phyloP scores from a whole-genome alignment of 495 filamentous ascomycete genomes.

The Sordaria brevicollis region DNA sequence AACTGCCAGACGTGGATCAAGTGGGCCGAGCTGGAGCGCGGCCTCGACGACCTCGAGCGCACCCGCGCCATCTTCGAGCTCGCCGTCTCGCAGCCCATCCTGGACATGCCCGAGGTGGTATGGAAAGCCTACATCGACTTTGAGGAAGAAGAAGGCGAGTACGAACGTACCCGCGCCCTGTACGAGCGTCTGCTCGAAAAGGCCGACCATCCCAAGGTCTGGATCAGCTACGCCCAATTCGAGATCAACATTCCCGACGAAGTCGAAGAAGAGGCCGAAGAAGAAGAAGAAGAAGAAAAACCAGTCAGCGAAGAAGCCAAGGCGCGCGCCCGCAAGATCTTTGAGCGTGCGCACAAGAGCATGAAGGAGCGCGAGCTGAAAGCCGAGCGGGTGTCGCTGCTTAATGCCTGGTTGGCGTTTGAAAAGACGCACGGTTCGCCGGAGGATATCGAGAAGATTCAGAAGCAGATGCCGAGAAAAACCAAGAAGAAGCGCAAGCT shows the following conservation, averaged over 20 bases:
- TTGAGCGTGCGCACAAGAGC: conserved; percentile 74
- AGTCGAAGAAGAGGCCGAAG: conserved; percentile 34
- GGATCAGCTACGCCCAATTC: conserved; percentile 94
- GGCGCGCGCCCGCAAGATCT: conserved; percentile 67
- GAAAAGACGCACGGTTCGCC: conserved; percentile 71
- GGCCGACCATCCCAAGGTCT: conserved; percentile 97
- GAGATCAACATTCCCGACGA: conserved; percentile 76
- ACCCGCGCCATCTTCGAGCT: conserved; percentile 89
- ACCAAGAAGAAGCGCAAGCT: conserved; percentile 91
- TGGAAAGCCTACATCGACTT: conserved; percentile 99
- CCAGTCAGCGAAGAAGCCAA: conserved; percentile 78
- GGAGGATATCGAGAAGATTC: conserved; percentile 73
- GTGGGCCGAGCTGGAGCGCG: conserved; percentile 84
- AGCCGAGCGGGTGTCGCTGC: conserved; percentile 81
- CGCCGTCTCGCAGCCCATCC: conserved; percentile 64
- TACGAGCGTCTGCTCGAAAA: conserved; percentile 89
- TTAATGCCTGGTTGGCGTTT: conserved; percentile 86
- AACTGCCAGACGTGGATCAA: conserved; percentile 93
- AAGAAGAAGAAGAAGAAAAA: conserved; percentile 47
- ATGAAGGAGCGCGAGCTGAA: conserved; percentile 91
- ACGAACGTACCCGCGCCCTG: conserved; percentile 65
- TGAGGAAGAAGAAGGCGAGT: conserved; percentile 87
- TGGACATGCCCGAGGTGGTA: conserved; percentile 97
- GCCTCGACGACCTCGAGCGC: conserved; percentile 78
- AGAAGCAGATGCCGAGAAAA: conserved; percentile 84